phyloP scores from a whole-genome alignment of 768 basidiomycete genomes.

The Phanerochaete carnosa region DNA sequence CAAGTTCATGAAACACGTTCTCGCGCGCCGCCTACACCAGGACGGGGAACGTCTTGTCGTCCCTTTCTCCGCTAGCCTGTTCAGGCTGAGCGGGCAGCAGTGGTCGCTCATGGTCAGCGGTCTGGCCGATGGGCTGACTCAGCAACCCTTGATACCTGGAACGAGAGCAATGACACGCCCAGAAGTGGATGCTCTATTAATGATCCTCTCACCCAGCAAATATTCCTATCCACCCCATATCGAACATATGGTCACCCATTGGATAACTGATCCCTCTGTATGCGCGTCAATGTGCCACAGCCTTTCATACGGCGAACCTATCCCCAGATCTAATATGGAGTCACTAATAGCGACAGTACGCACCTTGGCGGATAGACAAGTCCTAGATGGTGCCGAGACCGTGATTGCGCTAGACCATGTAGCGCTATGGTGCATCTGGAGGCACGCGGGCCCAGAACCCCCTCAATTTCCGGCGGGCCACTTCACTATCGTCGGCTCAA shows the following conservation, averaged over 20 bases:
- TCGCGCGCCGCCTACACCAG: neutral
- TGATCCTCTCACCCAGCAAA: neutral
- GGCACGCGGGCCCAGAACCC: too few species aligned
- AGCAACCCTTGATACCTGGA: neutral
- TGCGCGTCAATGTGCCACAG: neutral
- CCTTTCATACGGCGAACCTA: neutral
- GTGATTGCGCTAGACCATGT: neutral
- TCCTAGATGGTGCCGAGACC: neutral
- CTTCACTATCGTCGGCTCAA: too few species aligned
- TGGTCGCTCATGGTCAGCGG: neutral
- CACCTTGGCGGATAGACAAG: neutral
- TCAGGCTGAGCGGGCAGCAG: neutral
- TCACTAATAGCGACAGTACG: neutral
- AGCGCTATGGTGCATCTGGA: neutral
- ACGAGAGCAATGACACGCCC: neutral
- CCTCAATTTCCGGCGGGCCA: too few species aligned
- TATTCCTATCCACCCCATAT: neutral
- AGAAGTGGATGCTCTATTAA: neutral
- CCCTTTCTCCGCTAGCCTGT: neutral
- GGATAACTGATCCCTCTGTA: neutral
- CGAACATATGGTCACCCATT: neutral
- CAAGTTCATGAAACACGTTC: neutral
- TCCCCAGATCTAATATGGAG: neutral
- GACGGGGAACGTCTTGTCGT: neutral
- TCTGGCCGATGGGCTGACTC: neutral